Percentiles rank a stretch among this genome's conserved stretches.
Conservation (phyloP, 2,329 filamentous ascomycete genomes). For the Penicillium sp. region DNA sequence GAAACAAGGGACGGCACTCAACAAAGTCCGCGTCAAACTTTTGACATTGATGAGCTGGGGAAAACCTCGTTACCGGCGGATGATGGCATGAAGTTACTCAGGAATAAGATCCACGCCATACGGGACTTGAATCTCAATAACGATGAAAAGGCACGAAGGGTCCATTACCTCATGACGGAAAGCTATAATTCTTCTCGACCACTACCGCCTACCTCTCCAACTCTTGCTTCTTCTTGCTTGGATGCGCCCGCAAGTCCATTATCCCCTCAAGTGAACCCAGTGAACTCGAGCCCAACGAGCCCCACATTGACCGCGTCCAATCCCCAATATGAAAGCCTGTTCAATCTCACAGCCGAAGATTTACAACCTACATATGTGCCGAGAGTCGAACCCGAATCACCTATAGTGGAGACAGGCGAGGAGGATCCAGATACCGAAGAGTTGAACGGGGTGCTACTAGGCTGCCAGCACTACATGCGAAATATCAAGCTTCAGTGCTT, state of each 20-base stretch:
- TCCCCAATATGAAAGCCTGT: constrained; percentile 31
- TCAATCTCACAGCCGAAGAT: constrained; percentile 55
- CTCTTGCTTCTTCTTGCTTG: constrained; percentile 23
- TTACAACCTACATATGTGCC: constrained; percentile 68
- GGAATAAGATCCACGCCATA: constrained; percentile 68
- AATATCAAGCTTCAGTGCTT: constrained; percentile 96
- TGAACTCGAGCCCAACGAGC: constrained; percentile 29
- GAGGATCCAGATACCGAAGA: constrained; percentile 50
- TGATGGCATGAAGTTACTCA: constrained; percentile 71
- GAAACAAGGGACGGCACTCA: neutral
- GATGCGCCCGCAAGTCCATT: constrained; percentile 32
- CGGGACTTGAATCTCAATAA: constrained; percentile 61
- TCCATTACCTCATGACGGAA: constrained; percentile 71
- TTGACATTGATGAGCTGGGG: constrained; percentile 18
- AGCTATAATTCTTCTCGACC: constrained; percentile 57
- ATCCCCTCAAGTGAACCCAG: constrained; percentile 24
- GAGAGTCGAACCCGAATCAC: constrained; percentile 30
- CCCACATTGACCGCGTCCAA: constrained; percentile 29
- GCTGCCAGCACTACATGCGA: constrained; percentile 89
- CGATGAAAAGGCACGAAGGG: constrained; percentile 67
- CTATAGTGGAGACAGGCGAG: constrained; percentile 21
- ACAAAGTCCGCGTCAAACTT: neutral
- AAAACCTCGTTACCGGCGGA: constrained; percentile 63
- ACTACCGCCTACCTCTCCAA: constrained; percentile 21
- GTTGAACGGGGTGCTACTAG: constrained; percentile 59